Evolutionary conservation across 2,329 filamentous ascomycete species (phyloP).

Genomic region (Biscogniauxia mediterranea): DNA sequence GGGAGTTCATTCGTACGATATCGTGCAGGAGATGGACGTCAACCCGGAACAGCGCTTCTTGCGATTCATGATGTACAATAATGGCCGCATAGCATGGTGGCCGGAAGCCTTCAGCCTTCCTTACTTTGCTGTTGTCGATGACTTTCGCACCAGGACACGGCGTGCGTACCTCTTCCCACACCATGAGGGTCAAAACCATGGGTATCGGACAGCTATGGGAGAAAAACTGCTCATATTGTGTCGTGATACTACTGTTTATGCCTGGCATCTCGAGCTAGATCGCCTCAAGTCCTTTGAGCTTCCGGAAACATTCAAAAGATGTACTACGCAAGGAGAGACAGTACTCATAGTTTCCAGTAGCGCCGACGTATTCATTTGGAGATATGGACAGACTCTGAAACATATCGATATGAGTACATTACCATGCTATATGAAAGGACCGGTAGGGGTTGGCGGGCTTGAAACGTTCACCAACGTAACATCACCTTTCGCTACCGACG

Average conservation of each 20-base stretch:
- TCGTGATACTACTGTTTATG: conserved; percentile 25
- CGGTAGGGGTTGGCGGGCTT: conserved; percentile 18
- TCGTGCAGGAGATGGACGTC: conserved; percentile 21
- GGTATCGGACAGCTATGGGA: conserved; percentile 32
- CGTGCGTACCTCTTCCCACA: conserved; percentile 29
- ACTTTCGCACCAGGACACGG: conserved; percentile 28
- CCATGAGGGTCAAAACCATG: conserved; percentile 17
- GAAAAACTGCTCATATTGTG: conserved; percentile 30
- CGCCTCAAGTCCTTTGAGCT: conserved; percentile 21
- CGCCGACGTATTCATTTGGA: conserved; percentile 29
- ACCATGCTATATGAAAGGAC: conserved; percentile 20
- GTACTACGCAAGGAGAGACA: conserved; percentile 27
- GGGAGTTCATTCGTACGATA: conserved; percentile 29
- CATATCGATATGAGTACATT: conserved; percentile 21
- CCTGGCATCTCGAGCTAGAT: conserved; percentile 31
- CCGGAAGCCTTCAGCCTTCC: conserved; percentile 30
- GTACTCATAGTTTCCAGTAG: conserved; percentile 26
- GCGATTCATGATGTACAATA: conserved; percentile 31
- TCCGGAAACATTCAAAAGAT: conserved; percentile 27
- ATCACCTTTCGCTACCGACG: conserved; percentile 21
- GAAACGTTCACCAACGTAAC: conserved; percentile 18
- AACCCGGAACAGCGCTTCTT: conserved; percentile 16
- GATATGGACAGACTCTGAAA: conserved; percentile 19
- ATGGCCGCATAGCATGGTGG: conserved; percentile 33
- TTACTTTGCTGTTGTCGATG: conserved; percentile 31